Conservation (phyloP, 768 basidiomycete genomes). For the Leccinellum luteum region DNA sequence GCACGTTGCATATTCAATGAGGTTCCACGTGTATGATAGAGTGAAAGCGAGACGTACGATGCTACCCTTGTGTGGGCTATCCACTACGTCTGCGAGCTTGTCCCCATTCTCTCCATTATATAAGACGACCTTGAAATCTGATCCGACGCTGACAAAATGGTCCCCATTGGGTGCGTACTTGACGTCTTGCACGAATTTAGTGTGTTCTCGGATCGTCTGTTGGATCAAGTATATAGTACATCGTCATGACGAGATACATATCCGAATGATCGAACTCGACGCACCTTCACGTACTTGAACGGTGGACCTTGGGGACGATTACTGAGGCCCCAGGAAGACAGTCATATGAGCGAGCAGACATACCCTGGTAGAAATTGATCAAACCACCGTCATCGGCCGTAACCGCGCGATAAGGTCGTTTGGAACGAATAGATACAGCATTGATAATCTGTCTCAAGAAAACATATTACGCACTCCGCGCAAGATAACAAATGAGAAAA, state of each 20-base stretch:
- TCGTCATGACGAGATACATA: neutral
- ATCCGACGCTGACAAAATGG: constrained; percentile 84
- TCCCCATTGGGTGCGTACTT: constrained; percentile 79
- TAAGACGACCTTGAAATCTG: constrained; percentile 82
- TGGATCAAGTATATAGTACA: neutral
- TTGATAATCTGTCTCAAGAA: constrained; percentile 62
- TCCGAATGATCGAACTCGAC: neutral
- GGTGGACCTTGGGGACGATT: constrained; percentile 55
- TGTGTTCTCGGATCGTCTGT: constrained; percentile 85
- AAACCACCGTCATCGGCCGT: constrained; percentile 83
- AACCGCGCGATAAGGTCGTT: constrained; percentile 87
- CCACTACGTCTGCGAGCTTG: constrained; percentile 62
- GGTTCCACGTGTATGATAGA: neutral
- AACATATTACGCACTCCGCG: neutral
- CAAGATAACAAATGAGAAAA: neutral
- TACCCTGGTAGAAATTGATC: constrained; percentile 82
- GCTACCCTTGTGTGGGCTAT: constrained; percentile 69
- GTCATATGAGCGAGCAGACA: constrained; percentile 2
- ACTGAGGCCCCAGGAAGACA: neutral
- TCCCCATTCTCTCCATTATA: constrained; percentile 92
- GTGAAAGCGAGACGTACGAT: constrained; percentile 49
- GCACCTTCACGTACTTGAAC: constrained; percentile 84
- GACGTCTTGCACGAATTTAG: constrained; percentile 90
- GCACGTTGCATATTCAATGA: neutral
- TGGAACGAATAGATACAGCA: constrained; percentile 81